Base-by-base conservation (phyloP, 139 green algal species). In the Coelastrella sp. region DNA sequence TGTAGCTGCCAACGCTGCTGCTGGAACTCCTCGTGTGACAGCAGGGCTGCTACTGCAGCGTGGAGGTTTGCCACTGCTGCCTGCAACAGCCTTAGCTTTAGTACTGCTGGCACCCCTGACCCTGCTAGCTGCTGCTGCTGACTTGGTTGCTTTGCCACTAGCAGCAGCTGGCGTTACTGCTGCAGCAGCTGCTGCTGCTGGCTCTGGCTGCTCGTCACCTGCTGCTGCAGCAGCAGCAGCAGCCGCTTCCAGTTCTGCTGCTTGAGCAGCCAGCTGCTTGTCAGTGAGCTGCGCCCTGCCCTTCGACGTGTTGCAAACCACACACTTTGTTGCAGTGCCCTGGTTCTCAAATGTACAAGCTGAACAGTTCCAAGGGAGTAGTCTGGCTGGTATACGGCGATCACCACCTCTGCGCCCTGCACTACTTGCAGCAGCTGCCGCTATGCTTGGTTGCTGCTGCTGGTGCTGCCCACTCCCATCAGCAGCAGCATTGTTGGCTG, bases 261-360 rank as follows among this genome's bases (percentile, higher is more conserved):
- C 84, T 17, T 87, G 81, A 6, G 23, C 11, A 19, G 78, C 77
- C 4, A 64, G 8, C 76, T 32, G 32, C 87, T 86, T 57, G 13
- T 16, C 16, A 23, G 20, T 23, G 3, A 64, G 23, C 19, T 76
- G 47, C 7, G 64, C 74, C 64, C 66, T 74, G 32, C 73, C 83
- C 3, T 78, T 66, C 5, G 47, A 73, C 13, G 61, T 90, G 4
- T 58, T 82, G 60, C 90, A 90, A 64, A 88, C 73, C 3, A 11
- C 61, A 60, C 92, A 94, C 85, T 90, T 90, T 47, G 87, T 86
- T 0, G 80, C 92, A 7, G 86, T 54, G 59, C 81, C 86, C 47
- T 60, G 58, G 80, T 95, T 95, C 32, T 92, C 85, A 71, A 95
- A 91, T 0, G 92, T 95, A 79, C 92, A 95, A 0, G 80, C 74